These are phyloP conservation scores for Rutstroemia sp. DNA, from an alignment of 2,329 filamentous ascomycete genomes.

Conservation along the genomic window DNA sequence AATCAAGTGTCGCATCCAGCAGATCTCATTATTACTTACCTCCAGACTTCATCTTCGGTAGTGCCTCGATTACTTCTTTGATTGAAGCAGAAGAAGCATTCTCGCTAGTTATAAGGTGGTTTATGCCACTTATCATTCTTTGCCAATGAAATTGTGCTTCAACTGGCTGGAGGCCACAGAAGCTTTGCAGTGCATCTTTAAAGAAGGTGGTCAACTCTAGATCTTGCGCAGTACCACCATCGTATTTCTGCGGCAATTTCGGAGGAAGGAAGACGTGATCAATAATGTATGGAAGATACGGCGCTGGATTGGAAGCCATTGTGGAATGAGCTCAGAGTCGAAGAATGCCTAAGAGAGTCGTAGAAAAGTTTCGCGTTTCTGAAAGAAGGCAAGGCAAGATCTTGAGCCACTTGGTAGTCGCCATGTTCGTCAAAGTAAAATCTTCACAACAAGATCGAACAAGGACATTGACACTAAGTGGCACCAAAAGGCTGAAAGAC, in stretches of 20 bases:
- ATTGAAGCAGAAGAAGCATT: background rate
- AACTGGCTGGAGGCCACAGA: background rate
- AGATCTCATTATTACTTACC: no score
- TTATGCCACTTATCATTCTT: background rate
- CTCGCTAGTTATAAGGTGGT: background rate
- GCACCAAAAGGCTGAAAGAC: no score
- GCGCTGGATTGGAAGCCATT: no score
- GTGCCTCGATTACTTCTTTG: slow-evolving; percentile 15
- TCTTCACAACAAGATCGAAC: no score
- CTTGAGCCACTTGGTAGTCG: no score
- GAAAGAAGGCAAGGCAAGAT: no score
- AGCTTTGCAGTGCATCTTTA: background rate
- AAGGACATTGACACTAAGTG: no score
- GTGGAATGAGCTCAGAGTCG: no score
- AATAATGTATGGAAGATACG: slow-evolving; percentile 30
- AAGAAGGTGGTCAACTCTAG: slow-evolving; percentile 6
- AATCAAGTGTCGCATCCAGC: no score
- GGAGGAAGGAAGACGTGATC: slow-evolving; percentile 43
- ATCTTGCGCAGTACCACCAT: slow-evolving; percentile 12
- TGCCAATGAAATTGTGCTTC: slow-evolving; percentile 7
- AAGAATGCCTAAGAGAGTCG: no score
- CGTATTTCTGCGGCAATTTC: slow-evolving; percentile 36
- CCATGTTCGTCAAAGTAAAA: no score
- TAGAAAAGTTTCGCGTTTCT: no score
- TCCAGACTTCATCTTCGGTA: slow-evolving; percentile 39